These are phyloP conservation scores for Trichosporon sp. DNA, from an alignment of 1,284 basidiomycete genomes.

Conservation along the genomic window DNA sequence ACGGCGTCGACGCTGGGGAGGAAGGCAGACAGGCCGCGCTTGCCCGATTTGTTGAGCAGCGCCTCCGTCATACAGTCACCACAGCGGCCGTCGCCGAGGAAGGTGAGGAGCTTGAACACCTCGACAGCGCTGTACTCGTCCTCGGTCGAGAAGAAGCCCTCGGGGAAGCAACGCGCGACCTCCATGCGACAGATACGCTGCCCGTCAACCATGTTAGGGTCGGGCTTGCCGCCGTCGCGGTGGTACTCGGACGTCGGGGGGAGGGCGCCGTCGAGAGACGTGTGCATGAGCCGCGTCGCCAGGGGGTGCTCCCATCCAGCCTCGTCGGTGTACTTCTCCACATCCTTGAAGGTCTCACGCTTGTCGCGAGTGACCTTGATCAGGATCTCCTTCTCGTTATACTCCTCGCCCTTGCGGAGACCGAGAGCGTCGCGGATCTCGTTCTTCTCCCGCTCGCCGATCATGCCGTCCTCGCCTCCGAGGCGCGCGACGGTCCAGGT, in stretches of 20 bases:
- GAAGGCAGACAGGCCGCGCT: constrained; percentile 50
- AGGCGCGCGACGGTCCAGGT: constrained; percentile 45
- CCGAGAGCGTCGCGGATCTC: constrained; percentile 38
- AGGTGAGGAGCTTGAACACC: constrained; percentile 48
- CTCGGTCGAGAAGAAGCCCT: constrained; percentile 36
- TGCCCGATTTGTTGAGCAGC: constrained; percentile 46
- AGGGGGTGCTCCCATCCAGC: constrained; percentile 40
- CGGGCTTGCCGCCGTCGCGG: constrained; percentile 2
- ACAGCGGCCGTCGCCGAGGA: constrained; percentile 41
- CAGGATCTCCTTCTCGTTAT: constrained; percentile 21
- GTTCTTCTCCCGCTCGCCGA: constrained; percentile 36
- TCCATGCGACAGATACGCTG: constrained; percentile 15
- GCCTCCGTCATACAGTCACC: constrained; percentile 55
- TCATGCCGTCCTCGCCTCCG: constrained; percentile 41
- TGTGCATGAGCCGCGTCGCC: constrained; percentile 31
- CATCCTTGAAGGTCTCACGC: constrained; percentile 40
- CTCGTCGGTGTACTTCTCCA: constrained; percentile 31
- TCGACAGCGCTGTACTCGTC: constrained; percentile 33
- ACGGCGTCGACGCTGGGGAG: constrained; percentile 40
- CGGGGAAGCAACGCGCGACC: constrained; percentile 42
- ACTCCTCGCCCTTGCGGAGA: constrained; percentile 26
- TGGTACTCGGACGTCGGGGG: constrained; percentile 8
- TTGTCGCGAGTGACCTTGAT: constrained; percentile 22
- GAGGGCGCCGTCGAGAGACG: constrained; percentile 7
- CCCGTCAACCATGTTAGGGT: constrained; percentile 7